A percentile compares a stretch with the other conserved stretches of the same genome.
Conservation (phyloP, 345 rosid genomes). For the Euclidium syriacum region DNA sequence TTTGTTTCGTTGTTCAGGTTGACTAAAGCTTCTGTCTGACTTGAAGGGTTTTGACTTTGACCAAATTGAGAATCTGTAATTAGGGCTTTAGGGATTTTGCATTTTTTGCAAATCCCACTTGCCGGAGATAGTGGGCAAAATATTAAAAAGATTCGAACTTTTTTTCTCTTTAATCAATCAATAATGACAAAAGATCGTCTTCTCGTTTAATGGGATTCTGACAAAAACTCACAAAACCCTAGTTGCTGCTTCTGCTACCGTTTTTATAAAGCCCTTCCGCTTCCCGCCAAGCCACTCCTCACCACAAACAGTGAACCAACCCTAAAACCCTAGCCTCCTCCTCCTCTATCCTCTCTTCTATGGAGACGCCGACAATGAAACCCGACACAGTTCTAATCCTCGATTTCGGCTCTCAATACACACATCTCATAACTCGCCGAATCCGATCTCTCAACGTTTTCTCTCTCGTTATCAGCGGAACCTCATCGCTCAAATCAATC, state of each 20-base stretch:
- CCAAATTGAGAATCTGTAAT: not conserved
- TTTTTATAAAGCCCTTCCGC: conserved; percentile 23
- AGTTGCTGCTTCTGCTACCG: conserved; percentile 8
- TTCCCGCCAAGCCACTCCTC: conserved; percentile 21
- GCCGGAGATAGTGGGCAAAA: conserved; percentile 19
- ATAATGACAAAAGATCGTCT: conserved; percentile 19
- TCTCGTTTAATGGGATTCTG: conserved; percentile 15
- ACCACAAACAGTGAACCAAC: conserved; percentile 1
- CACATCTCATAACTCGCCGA: conserved; percentile 90
- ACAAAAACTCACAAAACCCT: conserved; percentile 21
- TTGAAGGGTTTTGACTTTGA: conserved; percentile 19
- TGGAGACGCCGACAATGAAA: conserved; percentile 45
- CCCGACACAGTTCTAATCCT: conserved; percentile 82
- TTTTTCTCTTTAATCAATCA: not conserved
- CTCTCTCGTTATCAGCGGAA: conserved; percentile 86
- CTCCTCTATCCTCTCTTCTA: conserved; percentile 8
- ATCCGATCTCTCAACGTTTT: conserved; percentile 78
- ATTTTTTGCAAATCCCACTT: not conserved
- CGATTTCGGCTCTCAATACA: conserved; percentile 89
- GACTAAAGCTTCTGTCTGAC: not conserved
- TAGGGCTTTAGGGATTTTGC: conserved; percentile 12
- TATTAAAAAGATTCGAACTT: conserved; percentile 18
- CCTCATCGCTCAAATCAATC: conserved; percentile 61
- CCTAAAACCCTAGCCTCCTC: not conserved
- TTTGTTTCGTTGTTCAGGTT: not conserved